Evolutionary conservation across 2,329 filamentous ascomycete genomes (phyloP).

Genomic region (Pseudocercospora macadamiae): DNA sequence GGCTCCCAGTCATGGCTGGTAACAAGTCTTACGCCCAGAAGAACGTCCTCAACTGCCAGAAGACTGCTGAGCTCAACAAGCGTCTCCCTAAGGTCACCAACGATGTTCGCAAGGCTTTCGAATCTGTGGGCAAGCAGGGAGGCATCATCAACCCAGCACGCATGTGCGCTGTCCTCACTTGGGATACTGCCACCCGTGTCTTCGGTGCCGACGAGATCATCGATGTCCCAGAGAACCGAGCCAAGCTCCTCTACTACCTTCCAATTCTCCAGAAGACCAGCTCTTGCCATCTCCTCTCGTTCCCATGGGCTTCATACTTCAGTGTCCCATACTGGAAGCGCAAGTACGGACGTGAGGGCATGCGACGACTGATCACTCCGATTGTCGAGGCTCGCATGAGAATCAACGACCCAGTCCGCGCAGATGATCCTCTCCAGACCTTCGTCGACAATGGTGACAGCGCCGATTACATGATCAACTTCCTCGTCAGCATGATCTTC

Average conservation of each 20-base stretch:
- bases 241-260: constrained; percentile 4
- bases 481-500: constrained; percentile 57
- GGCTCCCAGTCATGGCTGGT: constrained; percentile 2
- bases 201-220: constrained; percentile 9
- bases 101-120: constrained; percentile 1
- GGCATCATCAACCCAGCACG: constrained; percentile 9
- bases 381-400: constrained; percentile 7
- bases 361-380: constrained; percentile 1
- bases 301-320: constrained; percentile 10
- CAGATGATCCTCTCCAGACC: constrained; percentile 56
- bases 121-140: background rate
- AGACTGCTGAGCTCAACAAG: constrained; percentile 3
- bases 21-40: constrained; percentile 4
- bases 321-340: constrained; percentile 10
- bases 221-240: constrained; percentile 7
- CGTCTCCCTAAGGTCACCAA: constrained; percentile 1
- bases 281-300: constrained; percentile 12
- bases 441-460: constrained; percentile 55
- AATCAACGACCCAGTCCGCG: constrained; percentile 27
- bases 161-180: constrained; percentile 10
- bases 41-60: constrained; percentile 6
- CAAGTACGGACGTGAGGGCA: constrained; percentile 12
- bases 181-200: constrained; percentile 5
- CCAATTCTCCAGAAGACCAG: constrained; percentile 15
- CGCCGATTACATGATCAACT: constrained; percentile 40